These are phyloP conservation scores for Nakazawaea laoshanensis DNA, from an alignment of 805 yeast species.

Conservation along the genomic window DNA sequence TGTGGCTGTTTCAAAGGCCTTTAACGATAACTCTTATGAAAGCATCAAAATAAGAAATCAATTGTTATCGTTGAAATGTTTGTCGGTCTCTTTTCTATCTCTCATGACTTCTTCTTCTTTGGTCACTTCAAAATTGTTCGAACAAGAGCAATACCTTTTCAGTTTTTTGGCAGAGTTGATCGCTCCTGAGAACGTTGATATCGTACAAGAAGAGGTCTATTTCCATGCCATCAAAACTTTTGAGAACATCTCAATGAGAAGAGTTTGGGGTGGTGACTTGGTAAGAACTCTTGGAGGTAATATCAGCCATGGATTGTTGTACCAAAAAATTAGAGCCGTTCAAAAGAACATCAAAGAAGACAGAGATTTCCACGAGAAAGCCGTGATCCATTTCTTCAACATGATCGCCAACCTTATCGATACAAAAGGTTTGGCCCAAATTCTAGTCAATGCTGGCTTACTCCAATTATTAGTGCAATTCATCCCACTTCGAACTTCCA, in stretches of 20 bases:
- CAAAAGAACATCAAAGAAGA: constrained; percentile 33
- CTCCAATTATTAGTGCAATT: constrained; percentile 58
- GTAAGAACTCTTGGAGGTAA: constrained; percentile 76
- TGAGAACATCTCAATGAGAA: constrained; percentile 59
- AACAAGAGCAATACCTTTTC: constrained; percentile 63
- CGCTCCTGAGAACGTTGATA: constrained; percentile 44
- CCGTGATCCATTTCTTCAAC: constrained; percentile 41
- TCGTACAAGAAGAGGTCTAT: constrained; percentile 43
- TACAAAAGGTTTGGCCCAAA: constrained; percentile 42
- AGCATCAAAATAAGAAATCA: constrained; percentile 47
- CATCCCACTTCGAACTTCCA: constrained; percentile 40
- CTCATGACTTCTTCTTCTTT: constrained; percentile 48
- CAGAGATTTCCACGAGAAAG: constrained; percentile 36
- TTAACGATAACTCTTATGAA: constrained; percentile 46
- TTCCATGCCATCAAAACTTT: constrained; percentile 58
- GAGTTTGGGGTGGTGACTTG: constrained; percentile 68
- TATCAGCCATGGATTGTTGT: constrained; percentile 75
- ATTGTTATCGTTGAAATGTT: constrained; percentile 55
- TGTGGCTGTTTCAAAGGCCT: constrained; percentile 65
- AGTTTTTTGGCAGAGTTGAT: constrained; percentile 63
- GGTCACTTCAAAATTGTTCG: constrained; percentile 59
- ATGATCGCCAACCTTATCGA: constrained; percentile 55
- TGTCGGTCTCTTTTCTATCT: constrained; percentile 57
- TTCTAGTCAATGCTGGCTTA: constrained; percentile 70
- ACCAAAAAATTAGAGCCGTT: constrained; percentile 63